phyloP scores from a whole-genome alignment of 306 rosid genomes.

The Albizia julibrissin region DNA sequence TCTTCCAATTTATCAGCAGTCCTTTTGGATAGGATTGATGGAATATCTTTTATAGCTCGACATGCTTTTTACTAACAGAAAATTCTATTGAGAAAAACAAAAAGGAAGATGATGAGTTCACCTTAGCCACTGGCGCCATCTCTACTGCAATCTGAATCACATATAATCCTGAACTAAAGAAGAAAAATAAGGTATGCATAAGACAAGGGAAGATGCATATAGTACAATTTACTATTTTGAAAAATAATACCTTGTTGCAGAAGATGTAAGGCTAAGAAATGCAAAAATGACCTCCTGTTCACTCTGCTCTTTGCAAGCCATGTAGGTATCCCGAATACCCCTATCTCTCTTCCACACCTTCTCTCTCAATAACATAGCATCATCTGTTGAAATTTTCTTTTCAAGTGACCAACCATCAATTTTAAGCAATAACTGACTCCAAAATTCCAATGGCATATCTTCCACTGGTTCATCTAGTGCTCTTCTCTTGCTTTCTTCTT shows the following conservation, averaged over 20 bases:
- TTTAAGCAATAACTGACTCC: conserved; percentile 81
- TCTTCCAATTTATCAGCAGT: conserved; percentile 15
- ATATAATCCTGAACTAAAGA: conserved; percentile 79
- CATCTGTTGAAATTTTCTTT: conserved; percentile 67
- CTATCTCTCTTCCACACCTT: conserved; percentile 83
- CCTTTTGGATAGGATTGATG: background rate
- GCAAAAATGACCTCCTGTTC: conserved; percentile 63
- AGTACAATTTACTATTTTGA: conserved; percentile 26
- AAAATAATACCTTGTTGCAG: conserved; percentile 61
- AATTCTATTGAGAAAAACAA: background rate
- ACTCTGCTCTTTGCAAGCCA: conserved; percentile 64
- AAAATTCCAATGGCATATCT: conserved; percentile 94
- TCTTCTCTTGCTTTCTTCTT: conserved; percentile 80
- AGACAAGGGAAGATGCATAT: conserved; percentile 36
- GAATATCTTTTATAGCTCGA: background rate
- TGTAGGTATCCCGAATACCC: conserved; percentile 57
- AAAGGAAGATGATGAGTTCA: conserved; percentile 32
- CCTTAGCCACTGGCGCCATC: conserved; percentile 99
- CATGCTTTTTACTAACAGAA: background rate
- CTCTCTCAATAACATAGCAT: conserved; percentile 74
- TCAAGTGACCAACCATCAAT: conserved; percentile 94
- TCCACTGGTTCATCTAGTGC: conserved; percentile 63
- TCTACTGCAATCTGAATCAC: conserved; percentile 94
- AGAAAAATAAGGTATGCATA: conserved; percentile 50
- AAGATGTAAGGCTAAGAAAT: conserved; percentile 67